phyloP scores from a whole-genome alignment of 179 eudicot genomes.

The Nepenthes alata region DNA sequence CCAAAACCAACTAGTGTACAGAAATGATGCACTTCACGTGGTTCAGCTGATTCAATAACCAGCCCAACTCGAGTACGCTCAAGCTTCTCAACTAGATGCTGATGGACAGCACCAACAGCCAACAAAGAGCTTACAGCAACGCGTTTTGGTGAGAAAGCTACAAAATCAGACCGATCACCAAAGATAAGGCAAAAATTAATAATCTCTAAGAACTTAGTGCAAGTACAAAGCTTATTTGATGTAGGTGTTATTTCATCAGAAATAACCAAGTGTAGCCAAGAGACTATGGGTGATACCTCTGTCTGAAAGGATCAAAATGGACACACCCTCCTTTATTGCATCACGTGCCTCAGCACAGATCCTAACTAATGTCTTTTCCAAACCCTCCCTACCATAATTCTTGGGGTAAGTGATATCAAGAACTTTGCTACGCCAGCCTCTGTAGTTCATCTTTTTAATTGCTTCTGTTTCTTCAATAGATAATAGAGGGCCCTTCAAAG shows the following conservation, averaged over 20 bases:
- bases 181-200: constrained; percentile 9
- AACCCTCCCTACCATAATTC: constrained; percentile 62
- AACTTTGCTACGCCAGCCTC: constrained; percentile 96
- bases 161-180: constrained; percentile 4
- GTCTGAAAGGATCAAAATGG: constrained; percentile 80
- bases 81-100: constrained; percentile 76
- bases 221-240: neutral
- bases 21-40: constrained; percentile 99
- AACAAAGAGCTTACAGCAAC: constrained; percentile 89
- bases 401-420: constrained; percentile 80
- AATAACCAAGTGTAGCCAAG: neutral
- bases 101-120: constrained; percentile 99
- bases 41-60: constrained; percentile 93
- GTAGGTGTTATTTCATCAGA: neutral
- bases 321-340: constrained; percentile 81
- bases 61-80: constrained; percentile 85
- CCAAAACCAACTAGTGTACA: constrained; percentile 96
- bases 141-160: constrained; percentile 72
- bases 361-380: constrained; percentile 91
- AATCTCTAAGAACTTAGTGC: neutral
- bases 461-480: constrained; percentile 90
- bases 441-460: constrained; percentile 79
- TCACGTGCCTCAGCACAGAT: constrained; percentile 73
- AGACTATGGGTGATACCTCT: constrained; percentile 49
- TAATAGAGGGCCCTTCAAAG: constrained; percentile 84